phyloP scores from a whole-genome alignment of 1,284 basidiomycete genomes.

The Exobasidium rhododendri region DNA sequence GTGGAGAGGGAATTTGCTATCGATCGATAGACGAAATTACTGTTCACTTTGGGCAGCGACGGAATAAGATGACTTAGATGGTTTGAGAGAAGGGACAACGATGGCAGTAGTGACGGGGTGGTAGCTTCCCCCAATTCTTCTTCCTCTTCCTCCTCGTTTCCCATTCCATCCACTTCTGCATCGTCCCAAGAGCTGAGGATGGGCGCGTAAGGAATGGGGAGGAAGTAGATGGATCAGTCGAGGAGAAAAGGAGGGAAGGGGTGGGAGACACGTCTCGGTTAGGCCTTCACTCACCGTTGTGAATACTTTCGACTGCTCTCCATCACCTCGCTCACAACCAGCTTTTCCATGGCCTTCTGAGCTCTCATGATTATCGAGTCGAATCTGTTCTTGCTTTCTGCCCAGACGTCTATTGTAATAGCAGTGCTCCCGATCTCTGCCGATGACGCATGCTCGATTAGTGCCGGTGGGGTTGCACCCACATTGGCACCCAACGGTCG shows the following conservation, averaged over 20 bases:
- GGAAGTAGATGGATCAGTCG: neutral
- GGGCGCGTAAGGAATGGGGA: neutral
- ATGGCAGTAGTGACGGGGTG: conserved; percentile 36
- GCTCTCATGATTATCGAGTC: conserved; percentile 23
- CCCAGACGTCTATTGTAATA: conserved; percentile 22
- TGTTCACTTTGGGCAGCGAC: conserved; percentile 26
- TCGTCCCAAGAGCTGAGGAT: conserved; percentile 8
- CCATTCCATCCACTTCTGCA: neutral
- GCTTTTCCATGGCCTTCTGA: conserved; percentile 25
- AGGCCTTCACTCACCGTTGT: conserved; percentile 12
- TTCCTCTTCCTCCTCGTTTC: neutral
- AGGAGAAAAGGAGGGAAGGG: no score
- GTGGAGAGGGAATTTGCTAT: conserved; percentile 22
- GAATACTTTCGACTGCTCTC: conserved; percentile 31
- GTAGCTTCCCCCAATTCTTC: conserved; percentile 18
- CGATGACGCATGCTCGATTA: no score
- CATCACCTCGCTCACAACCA: conserved; percentile 38
- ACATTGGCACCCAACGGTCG: conserved; percentile 6
- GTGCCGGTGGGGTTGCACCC: neutral
- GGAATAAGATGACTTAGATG: conserved; percentile 37
- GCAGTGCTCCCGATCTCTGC: neutral
- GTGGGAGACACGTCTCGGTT: no score
- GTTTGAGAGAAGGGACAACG: conserved; percentile 35
- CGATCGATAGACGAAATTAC: conserved; percentile 37
- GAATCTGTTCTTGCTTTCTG: conserved; percentile 31